Evolutionary conservation across 2,329 filamentous ascomycete genomes (phyloP).

Genomic region (Chrysosporium queenslandicum): DNA sequence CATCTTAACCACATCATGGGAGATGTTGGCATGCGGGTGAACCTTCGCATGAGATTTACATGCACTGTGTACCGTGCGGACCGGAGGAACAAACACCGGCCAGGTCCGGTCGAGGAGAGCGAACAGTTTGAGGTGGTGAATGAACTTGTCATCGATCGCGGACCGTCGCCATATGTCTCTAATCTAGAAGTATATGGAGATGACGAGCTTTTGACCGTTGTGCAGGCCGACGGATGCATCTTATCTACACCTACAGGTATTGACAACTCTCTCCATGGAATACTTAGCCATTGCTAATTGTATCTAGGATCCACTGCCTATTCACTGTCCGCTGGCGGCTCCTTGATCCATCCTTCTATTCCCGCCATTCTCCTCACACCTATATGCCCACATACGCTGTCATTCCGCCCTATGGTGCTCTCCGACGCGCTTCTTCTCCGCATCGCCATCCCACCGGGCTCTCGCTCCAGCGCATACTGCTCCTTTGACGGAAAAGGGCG

Average conservation of each 20-base stretch:
- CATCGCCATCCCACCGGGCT: constrained; percentile 72
- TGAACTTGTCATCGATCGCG: constrained; percentile 94
- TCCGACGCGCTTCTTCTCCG: constrained; percentile 89
- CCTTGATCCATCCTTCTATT: constrained; percentile 91
- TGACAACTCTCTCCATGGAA: constrained; percentile 11
- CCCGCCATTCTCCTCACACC: constrained; percentile 93
- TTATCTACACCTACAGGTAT: constrained; percentile 86
- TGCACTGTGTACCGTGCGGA: constrained; percentile 84
- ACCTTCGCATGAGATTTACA: constrained; percentile 96
- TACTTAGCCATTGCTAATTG: neutral
- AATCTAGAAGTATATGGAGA: constrained; percentile 95
- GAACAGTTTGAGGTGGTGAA: constrained; percentile 98
- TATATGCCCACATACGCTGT: constrained; percentile 93
- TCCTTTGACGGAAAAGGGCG: constrained; percentile 96
- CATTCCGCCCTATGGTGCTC: constrained; percentile 94
- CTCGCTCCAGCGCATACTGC: constrained; percentile 88
- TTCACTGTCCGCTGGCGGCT: constrained; percentile 88
- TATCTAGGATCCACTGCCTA: constrained; percentile 82
- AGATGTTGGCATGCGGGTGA: constrained; percentile 90
- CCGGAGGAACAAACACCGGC: constrained; percentile 35
- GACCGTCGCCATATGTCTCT: constrained; percentile 91
- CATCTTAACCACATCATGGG: constrained; percentile 87
- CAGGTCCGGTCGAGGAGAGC: constrained; percentile 64
- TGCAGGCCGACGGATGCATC: constrained; percentile 95
- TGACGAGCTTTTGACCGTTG: constrained; percentile 84